Base-by-base conservation (phyloP, 352 stramenopile genomes). In the Phytopythium mirpurense region DNA sequence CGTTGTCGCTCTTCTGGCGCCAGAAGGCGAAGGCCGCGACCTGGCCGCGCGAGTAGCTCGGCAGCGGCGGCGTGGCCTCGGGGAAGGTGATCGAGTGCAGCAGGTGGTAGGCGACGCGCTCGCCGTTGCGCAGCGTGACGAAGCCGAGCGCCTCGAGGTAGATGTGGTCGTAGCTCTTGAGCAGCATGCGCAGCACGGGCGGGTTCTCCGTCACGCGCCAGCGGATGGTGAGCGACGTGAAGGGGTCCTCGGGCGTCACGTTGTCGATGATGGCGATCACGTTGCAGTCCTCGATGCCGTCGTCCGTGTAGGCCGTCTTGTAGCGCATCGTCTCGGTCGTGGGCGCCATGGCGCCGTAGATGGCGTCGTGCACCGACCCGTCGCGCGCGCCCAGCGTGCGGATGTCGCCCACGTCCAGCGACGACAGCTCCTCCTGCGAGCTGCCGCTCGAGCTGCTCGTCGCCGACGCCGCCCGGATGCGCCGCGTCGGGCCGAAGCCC, bases 11-110 rank as follows among this genome's bases (percentile, higher is more conserved):
- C 41, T 51, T 49, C 48, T 71, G 63, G 26, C 64, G 64, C 51
- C 73, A 82, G 42, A 82, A 47, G 9, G 54, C 63, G 42, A 65
- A 77, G 48, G 73, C 67, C 7, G 72, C 78, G 38, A 82, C 72
- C 52, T 78, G 74, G 29, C 68, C 72, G 3, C 72, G 68, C 42
- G 67, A 62, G 36, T 66, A 62, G 26, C 46, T 50, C 21, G 41
- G 24, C 8, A 56, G 55, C 23, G 59, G 42, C 0, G 57, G 65
- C 12, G 52, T 68, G 10, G 65, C 65, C 18, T 62, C 32, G 1
- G 66, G 48, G 26, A 79, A 29, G 21, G 72, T 48, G 19, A 79
- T 65, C 9, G 67, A 80, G 38, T 75, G 65, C 59, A 75, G 71
- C 43, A 80, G 62, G 45, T 75, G 63, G 41, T 68, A 80, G 16